Evolutionary conservation across 768 basidiomycete genomes (phyloP), one percentile per base, ranked within the genome.

Genomic region (Trametes elegans): DNA sequence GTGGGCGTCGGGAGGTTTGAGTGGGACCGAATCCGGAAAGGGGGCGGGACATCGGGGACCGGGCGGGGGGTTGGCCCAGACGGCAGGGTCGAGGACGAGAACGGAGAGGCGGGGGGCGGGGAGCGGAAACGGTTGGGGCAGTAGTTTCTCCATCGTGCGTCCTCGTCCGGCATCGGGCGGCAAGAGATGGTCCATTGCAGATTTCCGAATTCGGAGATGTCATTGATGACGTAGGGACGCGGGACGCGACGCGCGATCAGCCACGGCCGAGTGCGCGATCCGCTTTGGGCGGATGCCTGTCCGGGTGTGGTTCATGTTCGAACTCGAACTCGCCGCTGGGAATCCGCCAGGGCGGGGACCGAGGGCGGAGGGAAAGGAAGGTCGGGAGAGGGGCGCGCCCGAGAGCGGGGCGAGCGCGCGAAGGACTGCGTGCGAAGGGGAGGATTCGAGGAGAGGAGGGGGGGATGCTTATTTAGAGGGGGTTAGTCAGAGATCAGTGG

Each of bases 401-500:
- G 16, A 16, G 41, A 3, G 34, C 16, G 50, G 23, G n/a, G 24
- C 16, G n/a, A 18, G 9, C n/a, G 36, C 19, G 44, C 18, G 10
- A 19, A 34, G 53, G n/a, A 19, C n/a, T n/a, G n/a, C n/a, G n/a
- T n/a, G n/a, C n/a, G n/a, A 36, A 26, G 10, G 13, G 36, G 40
- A 34, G 27, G 36, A 26, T n/a, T n/a, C n/a, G n/a, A n/a, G n/a
- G 40, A 26, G 21, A 18, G 27, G 39, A 16, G 21, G 40, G 49
- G 19, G 5, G 39, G 39, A 32, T 24, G 51, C 51, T 53, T 35
- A 53, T 53, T 18, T 31, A 31, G 56, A 21, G 8, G 6, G 19
- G 9, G 45, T 61, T 53, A 57, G 60, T 61, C 60, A 61, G 21
- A 29, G 40, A 27, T 38, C 47, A 38, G 38, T 39, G 48, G 27